Evolutionary conservation across 2,329 filamentous ascomycete genomes (phyloP).

Genomic region (Calonectria hawksworthii): DNA sequence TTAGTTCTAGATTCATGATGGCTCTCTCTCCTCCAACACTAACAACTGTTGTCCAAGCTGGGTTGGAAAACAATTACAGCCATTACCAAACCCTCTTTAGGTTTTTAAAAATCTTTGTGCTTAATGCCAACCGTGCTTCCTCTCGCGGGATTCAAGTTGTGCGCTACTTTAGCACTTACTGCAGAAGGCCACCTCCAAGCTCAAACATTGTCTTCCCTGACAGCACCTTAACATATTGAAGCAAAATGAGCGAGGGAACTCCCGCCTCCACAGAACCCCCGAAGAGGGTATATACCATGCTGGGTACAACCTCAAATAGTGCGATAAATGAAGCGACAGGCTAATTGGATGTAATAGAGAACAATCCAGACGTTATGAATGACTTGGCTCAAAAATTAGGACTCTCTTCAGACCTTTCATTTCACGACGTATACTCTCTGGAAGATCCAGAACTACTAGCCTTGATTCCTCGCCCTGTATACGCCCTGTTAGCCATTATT

Average conservation of each 20-base stretch:
- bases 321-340: background rate
- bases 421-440: constrained; percentile 90
- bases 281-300: constrained; percentile 7
- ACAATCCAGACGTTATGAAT: constrained; percentile 86
- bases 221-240: background rate
- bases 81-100: too few species aligned
- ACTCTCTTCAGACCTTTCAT: constrained; percentile 75
- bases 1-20: background rate
- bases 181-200: background rate
- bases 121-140: background rate
- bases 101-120: too few species aligned
- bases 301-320: background rate
- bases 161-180: background rate
- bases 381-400: constrained; percentile 82
- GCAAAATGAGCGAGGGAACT: background rate
- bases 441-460: constrained; percentile 83
- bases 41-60: background rate
- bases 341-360: background rate
- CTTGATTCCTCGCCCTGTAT: constrained; percentile 85
- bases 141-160: background rate
- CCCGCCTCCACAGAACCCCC: background rate
- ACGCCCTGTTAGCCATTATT: constrained; percentile 88
- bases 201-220: background rate
- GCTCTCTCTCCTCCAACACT: background rate
- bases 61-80: background rate